Evolutionary conservation across 2,329 filamentous ascomycete genomes (phyloP), one percentile per base, ranked within the genome.

Genomic region (Hypoxylon sp.): DNA sequence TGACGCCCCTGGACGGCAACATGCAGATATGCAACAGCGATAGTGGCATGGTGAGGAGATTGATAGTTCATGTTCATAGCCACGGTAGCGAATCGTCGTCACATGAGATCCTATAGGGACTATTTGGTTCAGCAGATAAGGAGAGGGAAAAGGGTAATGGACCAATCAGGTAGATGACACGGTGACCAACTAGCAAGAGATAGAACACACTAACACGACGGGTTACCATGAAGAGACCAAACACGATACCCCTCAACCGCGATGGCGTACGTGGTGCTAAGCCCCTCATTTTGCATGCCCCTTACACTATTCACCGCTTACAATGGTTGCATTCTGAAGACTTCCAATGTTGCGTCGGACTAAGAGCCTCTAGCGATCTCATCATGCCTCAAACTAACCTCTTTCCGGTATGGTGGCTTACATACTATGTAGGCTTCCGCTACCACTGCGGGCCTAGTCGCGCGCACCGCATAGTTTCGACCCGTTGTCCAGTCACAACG

Each of bases 361-460:
- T 50, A 52, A 61, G 56, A 64, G 66, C 63, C 59, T 69, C 66
- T 61, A 55, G 52, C 59, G 56, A 69, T 69, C 63, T 64, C 59
- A 69, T 66, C 66, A 36, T 64, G 48, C 63, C 50, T 66, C 18
- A 57, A 65, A 45, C 63, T 64, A 66, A 46, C 49, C 66, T 20
- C 50, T 36, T 66, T 66, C 20, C 22, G 52, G 60, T 11, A 50
- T 59, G 33, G 44, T 46, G 28, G 8, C 36, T 67, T 61, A 51
- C 8, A 45, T n/a, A n/a, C n/a, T n/a, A n/a, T n/a, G n/a, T n/a
- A 33, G 40, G 30, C 24, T 64, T 59, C 63, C 33, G 52, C 30
- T 45, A 46, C 51, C 42, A 48, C 46, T 58, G 49, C 62, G 32
- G 45, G 46, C 44, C 54, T 65, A 59, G 44, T 61, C 44, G 51